phyloP scores from a whole-genome alignment of 306 rosid species.

The Cucumis sativus region Cucumber_9930_V3 NC_026656.2:19847501-19848000 shows the following conservation, averaged over 20 bases:
- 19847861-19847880: background rate
- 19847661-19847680: constrained; percentile 53
- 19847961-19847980: background rate
- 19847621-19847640: constrained; percentile 87
- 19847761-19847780: background rate
- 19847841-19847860: background rate
- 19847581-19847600: constrained; percentile 78
- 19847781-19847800: background rate
- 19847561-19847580: constrained; percentile 67
- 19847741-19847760: background rate
- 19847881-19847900: background rate
- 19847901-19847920: background rate
- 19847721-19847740: background rate
- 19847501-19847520: constrained; percentile 53
- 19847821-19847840: background rate
- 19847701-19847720: background rate
- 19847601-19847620: constrained; percentile 65
- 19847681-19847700: constrained; percentile 22
- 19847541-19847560: constrained; percentile 37
- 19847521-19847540: constrained; percentile 57
- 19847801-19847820: background rate
- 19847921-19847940: background rate
- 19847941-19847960: background rate
- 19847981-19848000: no score
- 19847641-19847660: constrained; percentile 66